Base-by-base conservation (phyloP, 2,329 filamentous ascomycete genomes). In the Emericellopsis atlantica region DNA sequence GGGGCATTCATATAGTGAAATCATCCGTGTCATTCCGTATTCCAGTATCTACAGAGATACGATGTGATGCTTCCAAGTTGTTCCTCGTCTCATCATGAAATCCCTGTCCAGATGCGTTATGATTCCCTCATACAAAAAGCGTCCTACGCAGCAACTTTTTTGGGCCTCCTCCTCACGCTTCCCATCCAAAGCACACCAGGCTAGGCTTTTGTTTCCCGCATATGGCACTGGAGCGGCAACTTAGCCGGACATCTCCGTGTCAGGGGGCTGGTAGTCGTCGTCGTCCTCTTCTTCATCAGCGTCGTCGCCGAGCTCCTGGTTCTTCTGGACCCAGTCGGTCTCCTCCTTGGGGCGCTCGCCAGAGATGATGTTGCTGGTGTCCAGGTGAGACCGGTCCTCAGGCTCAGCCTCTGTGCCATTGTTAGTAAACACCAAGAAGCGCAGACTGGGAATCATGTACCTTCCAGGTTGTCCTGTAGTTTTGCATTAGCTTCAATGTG, bases 251-350 rank as follows among this genome's bases (percentile, higher is more conserved):
- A 87, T 87, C 64, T 79, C 76, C 48, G 84, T 81, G 41, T 73
- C 73, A 32, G 72, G 59, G 39, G 76, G 76, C 55, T 80, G 67
- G 57, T 81, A 81, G 52, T 72, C 82, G 44, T 84, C 82, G 44
- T 84, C 81, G 36, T 84, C 84, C 0, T 92, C 84, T 36, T 88
- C 86, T 24, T 90, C 81, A 12, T 86, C 84, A 5, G 89, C 84
- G 7, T 84, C 80, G n/a, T 79, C 76, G 48, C 71, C 76, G 37
- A 76, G 78, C 52, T 94, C 79, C 63, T 84, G 73, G 22, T 86
- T 87, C 16, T 89, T 89, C 69, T 94, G 88, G 54, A 84, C 83
- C 65, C 86, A 96, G 72, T 96, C 86, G 59, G 96, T 95, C 56
- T 80, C 74, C 63, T 86, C 85, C 57, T 89, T 96, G 62, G 92